Evolutionary conservation across 1,284 basidiomycete genomes (phyloP).

Genomic region (Schizopora paradoxa): DNA sequence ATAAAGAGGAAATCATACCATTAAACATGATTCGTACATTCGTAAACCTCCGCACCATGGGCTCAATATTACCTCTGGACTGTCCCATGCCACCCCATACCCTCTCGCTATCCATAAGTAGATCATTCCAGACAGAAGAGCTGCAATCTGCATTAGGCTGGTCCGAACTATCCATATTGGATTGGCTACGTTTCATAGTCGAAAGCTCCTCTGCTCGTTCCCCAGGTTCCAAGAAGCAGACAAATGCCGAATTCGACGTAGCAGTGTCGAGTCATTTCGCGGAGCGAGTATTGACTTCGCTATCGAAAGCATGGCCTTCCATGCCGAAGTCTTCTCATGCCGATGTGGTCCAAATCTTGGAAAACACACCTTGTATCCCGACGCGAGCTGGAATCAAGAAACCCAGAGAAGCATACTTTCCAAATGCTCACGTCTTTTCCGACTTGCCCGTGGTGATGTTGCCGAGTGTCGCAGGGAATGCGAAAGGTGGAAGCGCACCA

Average conservation of each 20-base stretch:
- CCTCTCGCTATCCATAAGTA: conserved; percentile 68
- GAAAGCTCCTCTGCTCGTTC: conserved; percentile 43
- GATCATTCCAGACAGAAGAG: conserved; percentile 51
- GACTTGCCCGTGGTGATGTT: conserved; percentile 83
- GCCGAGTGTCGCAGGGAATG: conserved; percentile 59
- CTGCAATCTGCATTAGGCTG: conserved; percentile 70
- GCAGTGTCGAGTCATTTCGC: conserved; percentile 70
- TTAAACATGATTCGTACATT: conserved; percentile 69
- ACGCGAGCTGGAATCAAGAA: conserved; percentile 74
- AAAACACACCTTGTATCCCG: conserved; percentile 72
- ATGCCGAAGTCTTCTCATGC: conserved; percentile 55
- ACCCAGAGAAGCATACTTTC: conserved; percentile 83
- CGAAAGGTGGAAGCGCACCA: conserved; percentile 9
- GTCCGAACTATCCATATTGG: conserved; percentile 71
- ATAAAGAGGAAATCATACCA: conserved; percentile 54
- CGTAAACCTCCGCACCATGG: conserved; percentile 64
- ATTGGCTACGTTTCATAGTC: conserved; percentile 72
- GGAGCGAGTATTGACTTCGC: conserved; percentile 70
- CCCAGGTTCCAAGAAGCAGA: too few species aligned
- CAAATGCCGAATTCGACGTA: conserved; percentile 62
- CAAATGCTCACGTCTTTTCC: conserved; percentile 82
- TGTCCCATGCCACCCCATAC: conserved; percentile 79
- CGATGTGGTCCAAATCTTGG: conserved; percentile 55
- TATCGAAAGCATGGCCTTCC: conserved; percentile 76
- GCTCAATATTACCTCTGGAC: conserved; percentile 66